These are phyloP conservation scores for Thalassiosira exigua DNA, from an alignment of 352 stramenopile species.

Conservation along the genomic window DNA sequence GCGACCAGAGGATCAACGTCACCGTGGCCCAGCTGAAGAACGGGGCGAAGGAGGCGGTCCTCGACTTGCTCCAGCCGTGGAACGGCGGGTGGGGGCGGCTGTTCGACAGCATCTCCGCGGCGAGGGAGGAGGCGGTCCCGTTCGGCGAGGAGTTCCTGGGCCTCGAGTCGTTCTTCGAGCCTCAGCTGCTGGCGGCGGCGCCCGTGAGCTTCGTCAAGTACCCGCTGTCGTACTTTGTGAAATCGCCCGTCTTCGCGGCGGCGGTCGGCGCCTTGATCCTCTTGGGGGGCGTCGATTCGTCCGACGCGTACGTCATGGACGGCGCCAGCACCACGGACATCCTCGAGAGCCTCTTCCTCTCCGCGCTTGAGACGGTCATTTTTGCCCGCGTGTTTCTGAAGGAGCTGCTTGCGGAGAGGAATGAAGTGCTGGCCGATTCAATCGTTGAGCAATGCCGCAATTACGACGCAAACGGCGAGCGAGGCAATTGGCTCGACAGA, in stretches of 20 bases:
- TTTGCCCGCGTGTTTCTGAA: conserved; percentile 72
- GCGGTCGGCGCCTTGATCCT: conserved; percentile 28
- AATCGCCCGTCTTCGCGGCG: conserved; percentile 54
- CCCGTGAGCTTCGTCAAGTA: conserved; percentile 70
- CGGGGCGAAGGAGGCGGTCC: conserved; percentile 56
- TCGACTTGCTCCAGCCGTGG: conserved; percentile 56
- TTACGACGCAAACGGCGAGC: conserved; percentile 36
- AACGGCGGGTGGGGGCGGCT: conserved; percentile 61
- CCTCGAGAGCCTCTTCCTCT: conserved; percentile 49
- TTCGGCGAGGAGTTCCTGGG: conserved; percentile 51
- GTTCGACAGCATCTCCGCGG: conserved; percentile 38
- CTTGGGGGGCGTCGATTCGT: conserved; percentile 40
- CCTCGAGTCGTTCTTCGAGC: conserved; percentile 65
- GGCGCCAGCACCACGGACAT: conserved; percentile 36
- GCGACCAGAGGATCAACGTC: conserved; percentile 76
- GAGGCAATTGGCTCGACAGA: conserved; percentile 17
- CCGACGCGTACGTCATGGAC: conserved; percentile 12
- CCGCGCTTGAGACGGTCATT: conserved; percentile 61
- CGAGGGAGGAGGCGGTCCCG: conserved; percentile 55
- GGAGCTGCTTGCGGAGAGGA: conserved; percentile 67
- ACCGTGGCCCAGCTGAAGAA: conserved; percentile 55
- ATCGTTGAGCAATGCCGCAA: conserved; percentile 72
- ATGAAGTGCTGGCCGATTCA: conserved; percentile 65
- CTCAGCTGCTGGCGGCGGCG: conserved; percentile 49
- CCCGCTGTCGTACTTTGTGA: conserved; percentile 62